A percentile compares a stretch with the other conserved stretches of the same genome.
Conservation (phyloP, 2,329 filamentous ascomycete species). For the Aspergillus texensis region DNA sequence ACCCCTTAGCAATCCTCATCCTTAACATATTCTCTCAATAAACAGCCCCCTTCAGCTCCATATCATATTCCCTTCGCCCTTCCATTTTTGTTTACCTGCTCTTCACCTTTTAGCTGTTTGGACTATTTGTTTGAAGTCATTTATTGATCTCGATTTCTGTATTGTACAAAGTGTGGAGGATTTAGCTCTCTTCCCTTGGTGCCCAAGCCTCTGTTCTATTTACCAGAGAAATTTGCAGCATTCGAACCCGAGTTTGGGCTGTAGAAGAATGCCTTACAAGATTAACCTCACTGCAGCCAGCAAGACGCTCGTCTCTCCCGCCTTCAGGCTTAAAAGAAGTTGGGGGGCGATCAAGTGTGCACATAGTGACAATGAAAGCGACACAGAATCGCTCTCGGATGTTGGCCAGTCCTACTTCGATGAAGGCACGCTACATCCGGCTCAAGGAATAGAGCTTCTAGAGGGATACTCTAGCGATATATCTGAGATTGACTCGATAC, state of each 20-base stretch:
- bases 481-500: conserved; percentile 4
- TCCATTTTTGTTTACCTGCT: neutral
- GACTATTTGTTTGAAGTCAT: neutral
- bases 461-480: conserved; percentile 9
- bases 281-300: neutral
- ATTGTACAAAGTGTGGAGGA: neutral
- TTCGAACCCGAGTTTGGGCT: neutral
- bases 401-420: conserved; percentile 1
- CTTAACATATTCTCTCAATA: neutral
- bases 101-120: neutral
- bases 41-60: neutral
- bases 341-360: conserved; percentile 14
- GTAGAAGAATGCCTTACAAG: conserved; percentile 12
- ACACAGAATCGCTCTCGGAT: neutral
- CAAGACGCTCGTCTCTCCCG: conserved; percentile 6
- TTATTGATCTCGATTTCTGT: neutral
- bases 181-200: neutral
- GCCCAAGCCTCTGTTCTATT: neutral
- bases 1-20: neutral
- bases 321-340: conserved; percentile 25
- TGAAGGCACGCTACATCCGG: conserved; percentile 4
- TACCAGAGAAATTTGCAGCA: neutral
- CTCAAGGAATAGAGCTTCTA: conserved; percentile 5
- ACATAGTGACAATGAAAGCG: conserved; percentile 8
- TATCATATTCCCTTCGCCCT: neutral